These are phyloP conservation scores for Neobulgaria alba DNA, from an alignment of 2,329 filamentous ascomycete genomes.

Conservation along the genomic window DNA sequence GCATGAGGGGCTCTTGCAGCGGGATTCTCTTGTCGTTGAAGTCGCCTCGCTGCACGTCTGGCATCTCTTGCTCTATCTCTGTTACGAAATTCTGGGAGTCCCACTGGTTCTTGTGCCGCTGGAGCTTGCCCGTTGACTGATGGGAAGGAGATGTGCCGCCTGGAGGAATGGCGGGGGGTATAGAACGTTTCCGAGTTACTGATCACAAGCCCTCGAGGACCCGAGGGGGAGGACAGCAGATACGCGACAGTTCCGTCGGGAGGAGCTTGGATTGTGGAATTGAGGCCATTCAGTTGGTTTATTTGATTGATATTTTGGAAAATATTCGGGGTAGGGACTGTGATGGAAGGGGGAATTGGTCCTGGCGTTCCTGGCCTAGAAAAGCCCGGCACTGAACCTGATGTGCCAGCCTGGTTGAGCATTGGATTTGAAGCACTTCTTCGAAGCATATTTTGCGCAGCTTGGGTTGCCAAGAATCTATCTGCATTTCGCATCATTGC, in stretches of 20 bases:
- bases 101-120: constrained; percentile 8
- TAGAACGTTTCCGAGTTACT: constrained; percentile 45
- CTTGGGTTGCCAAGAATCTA: constrained; percentile 14
- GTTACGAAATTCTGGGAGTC: constrained; percentile 22
- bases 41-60: constrained; percentile 13
- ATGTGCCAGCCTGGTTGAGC: constrained; percentile 2
- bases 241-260: constrained; percentile 43
- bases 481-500: constrained; percentile 21
- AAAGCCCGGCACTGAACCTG: constrained; percentile 5
- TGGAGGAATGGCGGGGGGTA: constrained; percentile 33
- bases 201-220: constrained; percentile 49
- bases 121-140: neutral
- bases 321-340: constrained; percentile 6
- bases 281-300: neutral
- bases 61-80: constrained; percentile 7
- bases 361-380: constrained; percentile 6
- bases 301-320: constrained; percentile 1
- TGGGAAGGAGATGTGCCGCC: constrained; percentile 8
- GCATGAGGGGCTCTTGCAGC: constrained; percentile 15
- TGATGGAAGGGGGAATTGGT: constrained; percentile 5
- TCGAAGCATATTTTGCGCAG: constrained; percentile 14
- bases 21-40: constrained; percentile 8
- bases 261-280: constrained; percentile 1
- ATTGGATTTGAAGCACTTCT: constrained; percentile 17
- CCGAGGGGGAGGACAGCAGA: constrained; percentile 50